Evolutionary conservation across 2,329 filamentous ascomycete genomes (phyloP).

Genomic region (Fusarium subglutinans): DNA sequence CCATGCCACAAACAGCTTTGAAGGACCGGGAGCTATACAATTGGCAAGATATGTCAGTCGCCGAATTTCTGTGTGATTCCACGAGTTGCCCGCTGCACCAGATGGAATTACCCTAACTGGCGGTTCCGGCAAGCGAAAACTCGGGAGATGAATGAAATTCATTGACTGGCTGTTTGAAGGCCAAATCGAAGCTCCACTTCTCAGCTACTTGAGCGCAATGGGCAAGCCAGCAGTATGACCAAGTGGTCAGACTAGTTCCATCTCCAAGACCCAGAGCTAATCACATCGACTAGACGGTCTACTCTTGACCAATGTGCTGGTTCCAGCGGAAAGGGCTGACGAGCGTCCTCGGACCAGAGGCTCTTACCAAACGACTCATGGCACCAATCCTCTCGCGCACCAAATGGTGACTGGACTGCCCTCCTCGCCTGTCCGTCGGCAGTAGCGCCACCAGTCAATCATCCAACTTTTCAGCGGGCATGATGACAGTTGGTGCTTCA

Average conservation of each 20-base stretch:
- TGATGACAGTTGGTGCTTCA: conserved; percentile 43
- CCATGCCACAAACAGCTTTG: conserved; percentile 37
- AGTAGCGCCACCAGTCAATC: conserved; percentile 43
- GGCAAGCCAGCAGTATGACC: conserved; percentile 35
- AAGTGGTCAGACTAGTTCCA: conserved; percentile 31
- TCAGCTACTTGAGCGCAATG: conserved; percentile 23
- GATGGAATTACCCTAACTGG: conserved; percentile 41
- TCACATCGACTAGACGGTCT: conserved; percentile 50
- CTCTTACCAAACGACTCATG: conserved; percentile 84
- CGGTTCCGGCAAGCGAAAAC: conserved; percentile 57
- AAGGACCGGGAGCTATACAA: conserved; percentile 57
- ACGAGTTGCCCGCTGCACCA: conserved; percentile 50
- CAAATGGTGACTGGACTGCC: conserved; percentile 66
- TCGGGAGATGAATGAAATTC: conserved; percentile 49
- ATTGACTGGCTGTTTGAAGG: conserved; percentile 58
- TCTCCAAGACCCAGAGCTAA: conserved; percentile 36
- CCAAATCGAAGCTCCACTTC: conserved; percentile 58
- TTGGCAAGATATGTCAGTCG: conserved; percentile 50
- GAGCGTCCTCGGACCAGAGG: conserved; percentile 76
- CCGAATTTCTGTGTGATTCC: conserved; percentile 59
- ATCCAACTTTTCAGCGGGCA: conserved; percentile 62
- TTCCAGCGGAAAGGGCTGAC: conserved; percentile 77
- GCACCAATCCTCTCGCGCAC: conserved; percentile 68
- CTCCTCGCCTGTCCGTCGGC: conserved; percentile 59
- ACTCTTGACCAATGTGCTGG: conserved; percentile 60